Conservation (phyloP, 371 early-diverging fungal genomes). For the Syncephalastrum contaminatum region DNA sequence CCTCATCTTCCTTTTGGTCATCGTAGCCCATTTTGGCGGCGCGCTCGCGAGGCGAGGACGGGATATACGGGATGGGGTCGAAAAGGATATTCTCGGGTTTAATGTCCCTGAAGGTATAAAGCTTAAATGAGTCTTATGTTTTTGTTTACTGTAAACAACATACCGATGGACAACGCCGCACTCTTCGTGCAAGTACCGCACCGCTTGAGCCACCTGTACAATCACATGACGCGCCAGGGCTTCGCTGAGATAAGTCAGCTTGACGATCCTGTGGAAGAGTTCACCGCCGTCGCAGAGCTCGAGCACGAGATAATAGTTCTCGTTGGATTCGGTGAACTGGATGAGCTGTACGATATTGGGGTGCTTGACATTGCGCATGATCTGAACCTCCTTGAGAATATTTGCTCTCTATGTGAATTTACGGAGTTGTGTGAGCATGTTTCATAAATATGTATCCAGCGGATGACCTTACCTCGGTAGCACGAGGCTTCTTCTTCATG, state of each 20-base stretch:
- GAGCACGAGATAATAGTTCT: constrained; percentile 79
- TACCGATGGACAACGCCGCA: constrained; percentile 85
- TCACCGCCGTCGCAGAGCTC: constrained; percentile 88
- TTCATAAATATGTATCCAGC: background rate
- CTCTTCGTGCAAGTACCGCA: constrained; percentile 87
- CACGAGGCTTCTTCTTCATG: constrained; percentile 47
- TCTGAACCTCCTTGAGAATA: constrained; percentile 83
- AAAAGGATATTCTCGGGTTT: constrained; percentile 96
- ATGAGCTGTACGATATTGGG: constrained; percentile 75
- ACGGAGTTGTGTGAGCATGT: background rate
- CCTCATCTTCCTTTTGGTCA: constrained; percentile 71
- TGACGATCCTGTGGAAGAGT: constrained; percentile 82
- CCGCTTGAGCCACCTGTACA: constrained; percentile 85
- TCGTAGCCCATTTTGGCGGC: constrained; percentile 36
- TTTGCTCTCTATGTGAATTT: constrained; percentile 58
- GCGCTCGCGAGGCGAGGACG: constrained; percentile 21
- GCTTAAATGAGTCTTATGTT: constrained; percentile 1
- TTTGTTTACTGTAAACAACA: background rate
- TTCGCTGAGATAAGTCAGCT: constrained; percentile 79
- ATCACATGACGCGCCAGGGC: constrained; percentile 77
- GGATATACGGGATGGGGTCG: constrained; percentile 69
- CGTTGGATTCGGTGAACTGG: constrained; percentile 59
- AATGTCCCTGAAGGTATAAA: constrained; percentile 64
- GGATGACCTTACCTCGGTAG: constrained; percentile 33
- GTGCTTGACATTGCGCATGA: constrained; percentile 84